A percentile compares a stretch with the other conserved stretches of the same genome.
These are phyloP conservation scores for Acanthamoeba pearcei DNA, from an alignment of 208 protist genomes.

Conservation along the genomic window DNA sequence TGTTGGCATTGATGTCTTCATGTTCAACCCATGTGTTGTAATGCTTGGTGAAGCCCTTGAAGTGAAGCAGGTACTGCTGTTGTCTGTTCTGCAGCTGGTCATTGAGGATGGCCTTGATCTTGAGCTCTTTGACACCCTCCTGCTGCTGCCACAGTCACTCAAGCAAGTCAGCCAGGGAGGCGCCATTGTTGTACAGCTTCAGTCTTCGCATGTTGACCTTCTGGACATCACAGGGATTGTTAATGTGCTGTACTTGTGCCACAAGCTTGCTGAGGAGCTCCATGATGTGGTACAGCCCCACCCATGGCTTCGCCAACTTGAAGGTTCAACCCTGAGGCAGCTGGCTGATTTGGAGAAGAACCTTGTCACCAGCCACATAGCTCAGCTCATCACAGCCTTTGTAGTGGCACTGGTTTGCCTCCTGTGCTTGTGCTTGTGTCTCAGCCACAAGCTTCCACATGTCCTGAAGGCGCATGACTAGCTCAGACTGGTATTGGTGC, in stretches of 20 bases:
- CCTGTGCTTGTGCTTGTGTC: not conserved
- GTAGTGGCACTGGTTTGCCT: not conserved
- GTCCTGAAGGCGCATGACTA: not conserved
- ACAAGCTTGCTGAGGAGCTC: not conserved
- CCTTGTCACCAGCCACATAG: not conserved
- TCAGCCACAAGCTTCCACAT: not conserved
- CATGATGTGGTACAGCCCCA: not conserved
- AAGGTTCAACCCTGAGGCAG: not conserved
- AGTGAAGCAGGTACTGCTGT: not conserved
- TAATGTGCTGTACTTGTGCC: not conserved
- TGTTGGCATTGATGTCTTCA: not conserved
- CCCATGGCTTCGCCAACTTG: slow-evolving; percentile 27
- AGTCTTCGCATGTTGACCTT: not conserved
- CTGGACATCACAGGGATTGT: not conserved
- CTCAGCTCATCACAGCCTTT: no score
- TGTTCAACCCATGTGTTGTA: not conserved
- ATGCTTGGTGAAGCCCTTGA: not conserved
- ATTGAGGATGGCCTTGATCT: not conserved
- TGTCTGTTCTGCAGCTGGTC: not conserved
- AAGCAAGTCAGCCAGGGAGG: not conserved
- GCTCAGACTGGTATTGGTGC: not conserved
- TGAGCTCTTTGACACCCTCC: not conserved
- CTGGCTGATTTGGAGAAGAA: not conserved
- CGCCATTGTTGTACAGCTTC: slow-evolving; percentile 16
- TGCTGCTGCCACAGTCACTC: slow-evolving; percentile 10